Percentiles rank a stretch among this genome's conserved stretches.
These are phyloP conservation scores for Lactifluus piperatus DNA, from an alignment of 768 basidiomycete species.

Conservation along the genomic window DNA sequence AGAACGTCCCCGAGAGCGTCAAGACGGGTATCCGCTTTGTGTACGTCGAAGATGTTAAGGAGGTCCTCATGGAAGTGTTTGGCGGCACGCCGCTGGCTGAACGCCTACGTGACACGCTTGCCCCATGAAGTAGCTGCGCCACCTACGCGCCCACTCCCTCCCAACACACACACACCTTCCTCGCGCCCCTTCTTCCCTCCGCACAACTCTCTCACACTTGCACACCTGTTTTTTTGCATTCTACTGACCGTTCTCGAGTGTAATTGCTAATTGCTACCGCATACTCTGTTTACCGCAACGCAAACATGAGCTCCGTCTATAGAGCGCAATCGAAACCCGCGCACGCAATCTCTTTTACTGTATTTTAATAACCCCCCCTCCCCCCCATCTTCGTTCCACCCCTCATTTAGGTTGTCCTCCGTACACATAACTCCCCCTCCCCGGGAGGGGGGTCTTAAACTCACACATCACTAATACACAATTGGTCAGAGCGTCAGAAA, in stretches of 20 bases:
- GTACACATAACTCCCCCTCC: too few relatives aligned
- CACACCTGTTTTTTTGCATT: not conserved
- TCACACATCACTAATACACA: too few relatives aligned
- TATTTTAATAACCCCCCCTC: conserved; percentile 7
- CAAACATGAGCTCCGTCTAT: conserved; percentile 8
- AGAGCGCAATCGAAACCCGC: conserved; percentile 14
- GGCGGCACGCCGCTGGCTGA: conserved; percentile 46
- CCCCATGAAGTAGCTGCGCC: not conserved
- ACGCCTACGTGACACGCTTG: conserved; percentile 59
- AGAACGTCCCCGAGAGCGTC: conserved; percentile 93
- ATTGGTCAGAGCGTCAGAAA: not conserved
- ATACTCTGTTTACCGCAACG: conserved; percentile 4
- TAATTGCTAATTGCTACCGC: not conserved
- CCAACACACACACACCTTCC: not conserved
- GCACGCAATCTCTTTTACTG: conserved; percentile 15
- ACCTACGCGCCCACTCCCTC: too few relatives aligned
- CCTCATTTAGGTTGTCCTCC: conserved; percentile 7
- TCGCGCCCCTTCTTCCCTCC: not conserved
- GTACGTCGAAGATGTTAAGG: conserved; percentile 87
- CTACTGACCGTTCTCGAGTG: conserved; percentile 2
- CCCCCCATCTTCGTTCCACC: not conserved
- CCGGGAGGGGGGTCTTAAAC: too few relatives aligned
- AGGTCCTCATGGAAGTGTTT: conserved; percentile 87
- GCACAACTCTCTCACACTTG: not conserved
- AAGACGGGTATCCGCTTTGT: conserved; percentile 93